A percentile compares a stretch with the other conserved stretches of the same genome.
Evolutionary conservation across 1,139 yeast species (phyloP).

Genomic region (Debaryomycetaceae sp.): DNA sequence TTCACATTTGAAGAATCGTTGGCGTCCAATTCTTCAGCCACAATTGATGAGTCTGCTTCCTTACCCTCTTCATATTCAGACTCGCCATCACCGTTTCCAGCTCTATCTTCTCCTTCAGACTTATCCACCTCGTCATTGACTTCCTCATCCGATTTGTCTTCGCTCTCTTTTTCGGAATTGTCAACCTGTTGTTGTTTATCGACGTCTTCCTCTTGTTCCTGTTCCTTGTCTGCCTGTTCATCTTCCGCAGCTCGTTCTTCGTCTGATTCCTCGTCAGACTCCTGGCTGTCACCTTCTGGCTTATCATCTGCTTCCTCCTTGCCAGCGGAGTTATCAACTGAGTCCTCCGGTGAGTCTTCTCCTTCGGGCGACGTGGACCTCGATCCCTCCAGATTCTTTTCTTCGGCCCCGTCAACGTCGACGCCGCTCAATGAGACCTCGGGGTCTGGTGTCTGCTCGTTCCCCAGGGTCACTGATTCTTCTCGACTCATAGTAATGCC

Average conservation of each 20-base stretch:
- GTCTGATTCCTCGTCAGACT: slow-evolving; percentile 4
- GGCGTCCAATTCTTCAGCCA: too few species aligned
- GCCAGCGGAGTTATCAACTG: slow-evolving; percentile 2
- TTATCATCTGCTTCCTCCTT: slow-evolving; percentile 2
- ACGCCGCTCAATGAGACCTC: neutral
- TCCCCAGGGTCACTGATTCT: neutral
- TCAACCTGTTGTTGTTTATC: slow-evolving; percentile 41
- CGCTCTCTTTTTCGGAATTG: slow-evolving; percentile 19
- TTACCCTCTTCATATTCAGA: too few species aligned
- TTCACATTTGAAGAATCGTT: too few species aligned
- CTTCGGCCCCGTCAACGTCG: neutral
- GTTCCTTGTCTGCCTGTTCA: slow-evolving; percentile 8
- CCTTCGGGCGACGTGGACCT: neutral
- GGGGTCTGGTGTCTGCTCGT: slow-evolving; percentile 2
- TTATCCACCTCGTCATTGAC: neutral
- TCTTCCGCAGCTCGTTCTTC: slow-evolving; percentile 4
- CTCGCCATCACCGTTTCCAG: too few species aligned
- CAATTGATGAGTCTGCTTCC: too few species aligned
- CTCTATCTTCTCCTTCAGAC: too few species aligned
- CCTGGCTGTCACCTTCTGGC: slow-evolving; percentile 9
- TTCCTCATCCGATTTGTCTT: slow-evolving; percentile 18
- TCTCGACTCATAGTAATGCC: neutral
- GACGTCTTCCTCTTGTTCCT: slow-evolving; percentile 19
- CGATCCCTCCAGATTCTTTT: slow-evolving; percentile 2
- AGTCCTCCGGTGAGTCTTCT: neutral